Evolutionary conservation across 2,329 filamentous ascomycete species (phyloP).

Genomic region (Colletotrichum plurivorum): DNA sequence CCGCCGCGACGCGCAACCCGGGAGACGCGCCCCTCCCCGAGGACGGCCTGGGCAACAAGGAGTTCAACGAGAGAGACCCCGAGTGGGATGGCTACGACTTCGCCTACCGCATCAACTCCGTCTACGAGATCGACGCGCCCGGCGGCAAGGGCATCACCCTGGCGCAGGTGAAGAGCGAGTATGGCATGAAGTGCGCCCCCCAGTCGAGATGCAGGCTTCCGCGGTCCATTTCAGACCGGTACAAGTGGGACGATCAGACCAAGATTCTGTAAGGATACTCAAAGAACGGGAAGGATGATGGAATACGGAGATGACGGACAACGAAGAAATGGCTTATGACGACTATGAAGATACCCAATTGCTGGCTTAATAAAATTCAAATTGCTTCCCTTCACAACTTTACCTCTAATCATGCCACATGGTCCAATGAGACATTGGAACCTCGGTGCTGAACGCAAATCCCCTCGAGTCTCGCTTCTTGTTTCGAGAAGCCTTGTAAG

Average conservation of each 20-base stretch:
- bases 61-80: slow-evolving; percentile 44
- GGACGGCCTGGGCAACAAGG: slow-evolving; percentile 45
- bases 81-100: slow-evolving; percentile 48
- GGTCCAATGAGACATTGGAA: too few species aligned
- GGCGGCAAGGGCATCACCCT: slow-evolving; percentile 28
- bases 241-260: not conserved
- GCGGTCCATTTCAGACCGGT: not conserved
- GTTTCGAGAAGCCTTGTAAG: slow-evolving; percentile 31
- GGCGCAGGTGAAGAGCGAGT: slow-evolving; percentile 37
- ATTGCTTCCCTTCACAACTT: too few species aligned
- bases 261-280: not conserved
- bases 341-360: too few species aligned
- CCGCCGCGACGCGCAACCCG: slow-evolving; percentile 40
- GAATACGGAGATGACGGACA: too few species aligned
- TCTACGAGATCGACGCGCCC: slow-evolving; percentile 43
- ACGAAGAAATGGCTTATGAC: too few species aligned
- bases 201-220: not conserved
- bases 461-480: slow-evolving; percentile 28
- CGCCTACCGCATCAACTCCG: slow-evolving; percentile 45
- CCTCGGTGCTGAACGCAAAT: slow-evolving; percentile 13
- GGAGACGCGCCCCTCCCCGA: slow-evolving; percentile 38
- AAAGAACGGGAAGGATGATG: too few species aligned
- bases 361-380: too few species aligned
- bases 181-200: not conserved
- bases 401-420: too few species aligned